Evolutionary conservation across 2,329 filamentous ascomycete genomes (phyloP).

Genomic region (Arthrobotrys iridis): DNA sequence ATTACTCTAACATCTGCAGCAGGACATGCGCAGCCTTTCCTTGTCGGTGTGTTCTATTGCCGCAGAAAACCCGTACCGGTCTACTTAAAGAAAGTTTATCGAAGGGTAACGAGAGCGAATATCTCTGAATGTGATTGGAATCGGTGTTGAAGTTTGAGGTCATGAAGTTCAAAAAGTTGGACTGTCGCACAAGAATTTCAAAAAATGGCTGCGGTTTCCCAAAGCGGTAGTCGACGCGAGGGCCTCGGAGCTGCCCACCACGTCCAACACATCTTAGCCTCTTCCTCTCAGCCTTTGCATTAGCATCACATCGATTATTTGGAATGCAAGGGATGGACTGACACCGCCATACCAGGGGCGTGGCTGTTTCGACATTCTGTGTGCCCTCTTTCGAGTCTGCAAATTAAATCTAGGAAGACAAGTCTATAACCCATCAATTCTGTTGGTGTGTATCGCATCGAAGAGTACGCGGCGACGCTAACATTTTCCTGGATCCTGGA

Average conservation of each 20-base stretch:
- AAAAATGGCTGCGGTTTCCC: constrained; percentile 19
- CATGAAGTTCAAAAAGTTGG: constrained; percentile 9
- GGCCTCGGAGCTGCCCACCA: constrained; percentile 17
- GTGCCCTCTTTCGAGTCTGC: background rate
- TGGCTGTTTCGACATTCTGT: background rate
- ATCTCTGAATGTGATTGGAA: background rate
- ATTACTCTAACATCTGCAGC: constrained; percentile 45
- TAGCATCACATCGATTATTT: background rate
- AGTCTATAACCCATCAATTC: background rate
- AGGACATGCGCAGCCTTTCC: constrained; percentile 34
- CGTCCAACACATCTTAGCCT: constrained; percentile 1
- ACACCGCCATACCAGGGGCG: background rate
- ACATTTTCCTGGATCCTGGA: no score
- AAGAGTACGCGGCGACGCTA: no score
- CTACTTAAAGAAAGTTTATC: background rate
- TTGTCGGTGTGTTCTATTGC: background rate
- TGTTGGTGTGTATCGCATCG: no score
- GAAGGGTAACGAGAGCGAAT: background rate
- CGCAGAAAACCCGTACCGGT: background rate
- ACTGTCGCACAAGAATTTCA: constrained; percentile 51
- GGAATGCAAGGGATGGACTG: background rate
- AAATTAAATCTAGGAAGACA: background rate
- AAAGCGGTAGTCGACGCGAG: constrained; percentile 49
- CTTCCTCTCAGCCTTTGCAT: background rate
- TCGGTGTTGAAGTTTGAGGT: background rate